A percentile compares a stretch with the other conserved stretches of the same genome.
Conservation (phyloP, 192 early-diverging fungal genomes). For the Gamsiella multidivaricata region DNA sequence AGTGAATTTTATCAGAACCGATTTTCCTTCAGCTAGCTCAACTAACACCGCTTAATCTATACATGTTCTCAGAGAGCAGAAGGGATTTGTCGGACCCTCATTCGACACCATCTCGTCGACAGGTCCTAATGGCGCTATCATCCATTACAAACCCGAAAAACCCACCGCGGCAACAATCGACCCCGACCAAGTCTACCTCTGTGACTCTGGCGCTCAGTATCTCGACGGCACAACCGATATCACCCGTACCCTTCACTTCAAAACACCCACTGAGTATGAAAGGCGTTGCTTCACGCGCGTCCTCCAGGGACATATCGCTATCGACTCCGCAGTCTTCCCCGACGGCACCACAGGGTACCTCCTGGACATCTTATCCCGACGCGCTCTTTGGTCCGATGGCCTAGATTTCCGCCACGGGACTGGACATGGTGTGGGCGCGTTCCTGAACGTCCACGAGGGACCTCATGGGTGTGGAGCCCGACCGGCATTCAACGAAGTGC, state of each 20-base stretch:
- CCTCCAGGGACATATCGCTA: constrained; percentile 96
- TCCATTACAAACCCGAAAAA: constrained; percentile 94
- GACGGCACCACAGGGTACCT: constrained; percentile 84
- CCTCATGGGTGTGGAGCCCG: constrained; percentile 94
- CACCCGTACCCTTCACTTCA: constrained; percentile 94
- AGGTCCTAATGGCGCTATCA: constrained; percentile 95
- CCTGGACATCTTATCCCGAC: constrained; percentile 87
- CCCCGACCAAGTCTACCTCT: constrained; percentile 83
- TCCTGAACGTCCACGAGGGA: constrained; percentile 94
- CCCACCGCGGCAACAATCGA: constrained; percentile 80
- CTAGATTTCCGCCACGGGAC: constrained; percentile 97
- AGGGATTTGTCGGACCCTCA: constrained; percentile 88
- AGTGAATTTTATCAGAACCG: too few relatives aligned
- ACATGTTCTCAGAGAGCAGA: constrained; percentile 62
- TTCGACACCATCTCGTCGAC: constrained; percentile 97
- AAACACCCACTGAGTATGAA: constrained; percentile 82
- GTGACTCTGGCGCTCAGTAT: constrained; percentile 97
- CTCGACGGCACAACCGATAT: constrained; percentile 95
- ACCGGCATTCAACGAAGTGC: constrained; percentile 72
- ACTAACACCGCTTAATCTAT: too few relatives aligned
- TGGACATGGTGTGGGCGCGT: constrained; percentile 96
- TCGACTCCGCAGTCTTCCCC: constrained; percentile 91
- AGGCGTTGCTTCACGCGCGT: constrained; percentile 95
- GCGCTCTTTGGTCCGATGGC: constrained; percentile 90
- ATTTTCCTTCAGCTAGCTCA: too few relatives aligned